Percentiles rank a stretch among this genome's conserved stretches.
These are phyloP conservation scores for Trichophyton benhamiae DNA, from an alignment of 2,329 filamentous ascomycete species.

Conservation along the genomic window DNA sequence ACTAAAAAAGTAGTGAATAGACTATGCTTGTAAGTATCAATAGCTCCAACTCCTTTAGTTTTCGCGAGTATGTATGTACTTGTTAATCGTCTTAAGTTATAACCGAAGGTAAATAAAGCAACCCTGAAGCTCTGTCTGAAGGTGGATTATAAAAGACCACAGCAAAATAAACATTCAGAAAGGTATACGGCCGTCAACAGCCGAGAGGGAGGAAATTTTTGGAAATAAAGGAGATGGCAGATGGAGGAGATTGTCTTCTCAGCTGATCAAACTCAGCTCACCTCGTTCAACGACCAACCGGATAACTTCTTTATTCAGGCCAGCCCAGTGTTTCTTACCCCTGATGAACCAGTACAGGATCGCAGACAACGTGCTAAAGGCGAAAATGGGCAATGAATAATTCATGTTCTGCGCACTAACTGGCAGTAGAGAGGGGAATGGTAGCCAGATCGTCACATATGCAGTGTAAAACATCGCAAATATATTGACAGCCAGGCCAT, in stretches of 20 bases:
- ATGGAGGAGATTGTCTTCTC: background rate
- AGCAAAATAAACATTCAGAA: background rate
- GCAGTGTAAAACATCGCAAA: constrained; percentile 25
- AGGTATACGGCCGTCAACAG: background rate
- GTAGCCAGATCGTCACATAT: constrained; percentile 23
- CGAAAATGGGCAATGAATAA: constrained; percentile 26
- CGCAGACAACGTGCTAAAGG: constrained; percentile 12
- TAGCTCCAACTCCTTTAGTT: background rate
- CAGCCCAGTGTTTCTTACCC: constrained; percentile 12
- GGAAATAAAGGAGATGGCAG: background rate
- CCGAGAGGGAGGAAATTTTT: background rate
- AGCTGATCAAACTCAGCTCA: constrained; percentile 12
- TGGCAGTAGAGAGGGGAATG: constrained; percentile 25
- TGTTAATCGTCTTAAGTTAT: background rate
- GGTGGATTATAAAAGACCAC: background rate
- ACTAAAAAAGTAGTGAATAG: background rate
- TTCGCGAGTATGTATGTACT: background rate
- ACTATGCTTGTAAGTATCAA: background rate
- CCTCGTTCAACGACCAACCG: constrained; percentile 13
- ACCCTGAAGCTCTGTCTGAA: background rate
- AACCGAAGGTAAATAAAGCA: background rate
- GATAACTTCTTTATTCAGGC: constrained; percentile 14
- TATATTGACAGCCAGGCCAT: constrained; percentile 24
- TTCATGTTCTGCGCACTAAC: constrained; percentile 30
- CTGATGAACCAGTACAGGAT: constrained; percentile 12